phyloP scores from a whole-genome alignment of 1,139 yeast genomes.

The Hansenula lynferdii region DNA sequence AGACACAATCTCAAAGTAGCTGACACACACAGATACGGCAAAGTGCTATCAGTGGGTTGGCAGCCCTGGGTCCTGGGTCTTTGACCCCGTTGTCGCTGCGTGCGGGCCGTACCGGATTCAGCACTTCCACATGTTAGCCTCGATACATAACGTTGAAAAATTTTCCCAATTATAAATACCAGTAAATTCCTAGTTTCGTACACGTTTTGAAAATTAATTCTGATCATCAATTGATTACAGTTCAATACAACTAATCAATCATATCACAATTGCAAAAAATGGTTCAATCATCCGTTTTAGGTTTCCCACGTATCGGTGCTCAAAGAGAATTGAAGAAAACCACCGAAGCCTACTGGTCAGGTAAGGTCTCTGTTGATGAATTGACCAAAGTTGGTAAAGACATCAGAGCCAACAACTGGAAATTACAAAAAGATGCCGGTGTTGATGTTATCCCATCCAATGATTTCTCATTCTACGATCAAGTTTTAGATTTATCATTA shows the following conservation, averaged over 20 bases:
- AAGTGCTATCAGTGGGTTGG: too few relatives aligned
- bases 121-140: too few relatives aligned
- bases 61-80: too few relatives aligned
- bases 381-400: conserved; percentile 91
- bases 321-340: conserved; percentile 98
- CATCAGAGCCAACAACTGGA: conserved; percentile 96
- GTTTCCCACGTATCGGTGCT: conserved; percentile 99
- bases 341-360: conserved; percentile 98
- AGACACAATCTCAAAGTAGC: too few relatives aligned
- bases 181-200: neutral
- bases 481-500: conserved; percentile 87
- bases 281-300: conserved; percentile 96
- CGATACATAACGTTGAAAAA: too few relatives aligned
- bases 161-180: neutral
- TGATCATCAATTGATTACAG: neutral
- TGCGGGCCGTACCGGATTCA: too few relatives aligned
- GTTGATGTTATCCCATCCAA: conserved; percentile 96
- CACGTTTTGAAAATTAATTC: too few relatives aligned
- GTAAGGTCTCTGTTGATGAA: conserved; percentile 84
- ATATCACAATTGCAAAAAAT: conserved; percentile 35
- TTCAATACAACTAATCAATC: too few relatives aligned
- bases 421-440: conserved; percentile 95
- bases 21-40: too few relatives aligned
- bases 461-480: conserved; percentile 98
- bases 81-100: too few relatives aligned